Percentiles rank a stretch among this genome's conserved stretches.
phyloP scores from a whole-genome alignment of 2,329 filamentous ascomycete species.

The Grosmannia huntii region DNA sequence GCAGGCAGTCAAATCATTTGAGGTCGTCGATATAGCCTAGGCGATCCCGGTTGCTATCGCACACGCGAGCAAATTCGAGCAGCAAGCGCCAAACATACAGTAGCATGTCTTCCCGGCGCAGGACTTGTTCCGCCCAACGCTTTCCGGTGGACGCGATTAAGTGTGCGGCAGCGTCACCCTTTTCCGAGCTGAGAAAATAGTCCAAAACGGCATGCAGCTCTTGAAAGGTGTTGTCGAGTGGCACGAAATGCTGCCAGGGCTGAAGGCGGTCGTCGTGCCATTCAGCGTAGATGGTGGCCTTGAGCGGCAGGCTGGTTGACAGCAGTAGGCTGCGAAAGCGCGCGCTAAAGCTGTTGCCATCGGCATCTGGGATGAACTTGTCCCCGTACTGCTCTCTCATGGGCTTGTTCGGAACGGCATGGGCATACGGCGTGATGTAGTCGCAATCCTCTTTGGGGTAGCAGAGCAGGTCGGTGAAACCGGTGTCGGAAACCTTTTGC shows the following conservation, averaged over 20 bases:
- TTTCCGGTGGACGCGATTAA: constrained; percentile 47
- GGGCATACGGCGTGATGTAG: constrained; percentile 25
- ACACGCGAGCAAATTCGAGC: constrained; percentile 42
- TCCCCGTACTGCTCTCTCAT: constrained; percentile 38
- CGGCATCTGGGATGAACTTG: constrained; percentile 59
- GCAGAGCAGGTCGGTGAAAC: constrained; percentile 31
- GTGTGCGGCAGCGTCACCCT: constrained; percentile 41
- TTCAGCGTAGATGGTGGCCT: constrained; percentile 59
- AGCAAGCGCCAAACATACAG: constrained; percentile 52
- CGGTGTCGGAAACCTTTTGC: constrained; percentile 25
- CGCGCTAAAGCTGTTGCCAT: constrained; percentile 54
- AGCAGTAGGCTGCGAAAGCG: constrained; percentile 51
- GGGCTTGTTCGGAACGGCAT: constrained; percentile 19
- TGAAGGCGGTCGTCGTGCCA: constrained; percentile 61
- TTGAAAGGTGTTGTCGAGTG: constrained; percentile 54
- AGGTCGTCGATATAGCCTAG: constrained; percentile 33
- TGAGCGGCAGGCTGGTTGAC: constrained; percentile 53
- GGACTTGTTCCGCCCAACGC: constrained; percentile 47
- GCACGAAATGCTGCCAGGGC: constrained; percentile 62
- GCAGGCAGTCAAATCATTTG: not conserved
- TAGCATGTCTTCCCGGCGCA: constrained; percentile 52
- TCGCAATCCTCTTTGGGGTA: constrained; percentile 21
- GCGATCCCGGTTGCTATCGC: constrained; percentile 28
- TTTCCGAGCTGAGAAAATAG: constrained; percentile 40
- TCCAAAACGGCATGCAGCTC: constrained; percentile 54